A percentile compares a stretch with the other conserved stretches of the same genome.
phyloP scores from a whole-genome alignment of 2,329 filamentous ascomycete genomes.

The Malbranchea zuffiana region DNA sequence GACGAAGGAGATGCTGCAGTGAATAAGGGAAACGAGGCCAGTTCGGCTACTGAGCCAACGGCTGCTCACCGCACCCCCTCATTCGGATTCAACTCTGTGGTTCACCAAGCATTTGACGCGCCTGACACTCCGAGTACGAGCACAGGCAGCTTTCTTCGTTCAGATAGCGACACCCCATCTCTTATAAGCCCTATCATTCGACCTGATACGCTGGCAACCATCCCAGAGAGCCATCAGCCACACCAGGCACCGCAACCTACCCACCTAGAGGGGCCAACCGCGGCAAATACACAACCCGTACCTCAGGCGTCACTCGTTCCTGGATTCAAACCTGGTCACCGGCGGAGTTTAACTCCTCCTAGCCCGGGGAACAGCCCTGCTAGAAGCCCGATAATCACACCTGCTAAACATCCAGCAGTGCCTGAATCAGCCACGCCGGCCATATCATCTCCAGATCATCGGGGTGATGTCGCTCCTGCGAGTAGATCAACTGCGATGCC shows the following conservation, averaged over 20 bases:
- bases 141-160: constrained; percentile 45
- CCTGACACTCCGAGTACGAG: constrained; percentile 44
- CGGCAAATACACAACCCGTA: constrained; percentile 10
- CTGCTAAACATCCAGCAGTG: constrained; percentile 18
- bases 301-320: constrained; percentile 19
- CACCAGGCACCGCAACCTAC: neutral
- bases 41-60: too few relatives aligned
- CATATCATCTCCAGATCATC: too few relatives aligned
- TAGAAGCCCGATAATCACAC: constrained; percentile 45
- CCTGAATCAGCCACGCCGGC: constrained; percentile 4
- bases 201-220: constrained; percentile 17
- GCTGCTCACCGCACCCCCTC: constrained; percentile 46
- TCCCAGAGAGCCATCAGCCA: constrained; percentile 30
- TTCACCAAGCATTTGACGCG: constrained; percentile 55
- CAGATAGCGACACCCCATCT: constrained; percentile 52
- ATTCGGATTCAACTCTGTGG: constrained; percentile 47
- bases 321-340: constrained; percentile 43
- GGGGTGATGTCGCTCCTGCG: too few relatives aligned
- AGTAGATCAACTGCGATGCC: too few relatives aligned
- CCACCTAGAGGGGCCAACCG: constrained; percentile 15
- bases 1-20: too few relatives aligned
- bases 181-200: constrained; percentile 57
- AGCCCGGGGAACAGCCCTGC: constrained; percentile 51
- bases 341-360: constrained; percentile 49
- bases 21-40: too few relatives aligned